Conservation (phyloP, 768 basidiomycete genomes). For the Phlebiopsis gigantea region DNA sequence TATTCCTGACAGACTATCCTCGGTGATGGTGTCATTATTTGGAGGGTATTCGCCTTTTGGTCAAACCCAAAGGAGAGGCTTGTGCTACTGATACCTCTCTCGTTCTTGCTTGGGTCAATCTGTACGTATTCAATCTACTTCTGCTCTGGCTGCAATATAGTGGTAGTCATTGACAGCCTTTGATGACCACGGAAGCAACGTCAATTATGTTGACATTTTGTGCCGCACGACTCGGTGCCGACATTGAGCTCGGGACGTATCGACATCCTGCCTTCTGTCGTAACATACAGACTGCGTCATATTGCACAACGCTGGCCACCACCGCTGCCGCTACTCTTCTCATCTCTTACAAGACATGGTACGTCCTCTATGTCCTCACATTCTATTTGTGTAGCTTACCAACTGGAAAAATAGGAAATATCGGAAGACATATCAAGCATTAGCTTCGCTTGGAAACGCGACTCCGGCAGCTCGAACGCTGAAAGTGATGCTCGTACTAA, state of each 20-base stretch:
- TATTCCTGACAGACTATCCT: conserved; percentile 14
- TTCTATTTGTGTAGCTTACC: neutral
- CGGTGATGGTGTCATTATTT: conserved; percentile 20
- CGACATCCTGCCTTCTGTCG: conserved; percentile 18
- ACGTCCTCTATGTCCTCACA: neutral
- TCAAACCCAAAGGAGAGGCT: conserved; percentile 10
- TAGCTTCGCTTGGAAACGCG: neutral
- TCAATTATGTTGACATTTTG: conserved; percentile 20
- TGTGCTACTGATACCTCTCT: conserved; percentile 11
- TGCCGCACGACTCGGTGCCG: conserved; percentile 12
- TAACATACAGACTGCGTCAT: conserved; percentile 19
- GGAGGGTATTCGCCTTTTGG: conserved; percentile 18
- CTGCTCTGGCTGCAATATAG: neutral
- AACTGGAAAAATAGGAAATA: neutral
- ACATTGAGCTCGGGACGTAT: conserved; percentile 16
- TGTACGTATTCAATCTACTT: conserved; percentile 6
- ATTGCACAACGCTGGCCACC: conserved; percentile 15
- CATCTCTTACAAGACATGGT: conserved; percentile 19
- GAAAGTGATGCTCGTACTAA: conserved; percentile 15
- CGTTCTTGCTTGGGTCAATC: conserved; percentile 14
- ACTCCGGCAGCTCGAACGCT: neutral
- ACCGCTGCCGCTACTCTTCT: conserved; percentile 18
- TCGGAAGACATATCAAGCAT: neutral
- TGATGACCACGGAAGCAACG: too few species aligned
- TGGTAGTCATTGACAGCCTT: neutral